Base-by-base conservation (phyloP, 208 protist genomes). In the Wallacemonas sp. region DNA sequence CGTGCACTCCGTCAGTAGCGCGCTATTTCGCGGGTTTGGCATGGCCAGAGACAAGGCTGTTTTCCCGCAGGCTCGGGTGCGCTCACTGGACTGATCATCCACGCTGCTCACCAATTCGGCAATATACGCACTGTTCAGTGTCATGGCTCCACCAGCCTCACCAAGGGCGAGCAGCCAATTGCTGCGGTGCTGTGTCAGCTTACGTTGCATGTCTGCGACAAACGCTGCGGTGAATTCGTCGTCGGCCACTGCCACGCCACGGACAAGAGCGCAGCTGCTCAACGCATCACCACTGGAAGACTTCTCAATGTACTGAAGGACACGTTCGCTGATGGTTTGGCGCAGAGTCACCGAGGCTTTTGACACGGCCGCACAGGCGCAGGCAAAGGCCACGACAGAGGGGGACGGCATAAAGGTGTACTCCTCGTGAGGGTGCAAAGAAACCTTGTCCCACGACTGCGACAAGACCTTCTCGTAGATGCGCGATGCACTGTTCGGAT, bases 31-130 rank as follows among this genome's bases (percentile, higher is more conserved):
- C 12, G 71, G 55, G 63, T 85, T 70, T 28, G 72, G 50, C 61
- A 79, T 79, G 28, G 78, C 74, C 57, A 76, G 68, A 11, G 78
- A 70, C 16, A 90, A 62, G 26, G 74, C 72, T 32, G 64, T 49
- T 50, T 79, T 67, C 14, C 59, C 78, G 31, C 75, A 76, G 36
- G 62, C 61, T 26, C 73, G 70, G 36, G 67, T 18, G 33, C 42
- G 65, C 67, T 90, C 84, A 4, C 65, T 71, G 36, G 49, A 29
- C 36, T 66, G 64, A 50, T 67, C 63, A 26, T 61, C 42, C n/a
- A 87, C 72, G 61, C 70, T 77, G 45, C 72, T 50, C 20, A 90
- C 25, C 12, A 87, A 44, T 57, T 57, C 25, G 22, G n/a, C 23
- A 31, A 68, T 70, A 57, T 75, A 83, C 11, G 33, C 45, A n/a